Evolutionary conservation across 768 basidiomycete genomes (phyloP), one percentile per base, ranked within the genome.

Genomic region (Tulasnella sp.): DNA sequence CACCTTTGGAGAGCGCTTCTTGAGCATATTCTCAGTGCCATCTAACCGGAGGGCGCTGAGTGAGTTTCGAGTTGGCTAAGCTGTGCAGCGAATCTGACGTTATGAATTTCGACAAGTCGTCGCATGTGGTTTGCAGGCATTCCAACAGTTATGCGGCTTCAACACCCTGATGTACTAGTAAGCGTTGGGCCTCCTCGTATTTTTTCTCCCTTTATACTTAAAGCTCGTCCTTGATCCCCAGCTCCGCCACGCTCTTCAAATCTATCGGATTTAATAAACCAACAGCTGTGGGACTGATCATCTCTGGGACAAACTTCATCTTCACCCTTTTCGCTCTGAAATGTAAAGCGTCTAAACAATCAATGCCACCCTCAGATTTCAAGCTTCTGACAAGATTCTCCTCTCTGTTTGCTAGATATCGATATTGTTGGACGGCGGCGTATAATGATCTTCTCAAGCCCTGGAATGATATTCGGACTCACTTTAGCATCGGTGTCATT

Each of bases 71-170:
- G 15, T 8, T n/a, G n/a, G n/a, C n/a, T n/a, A n/a, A n/a, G n/a
- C 31, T 25, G 29, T 29, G 19, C 15, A 60, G n/a, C n/a, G n/a
- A n/a, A n/a, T n/a, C n/a, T n/a, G 42, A n/a, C n/a, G n/a, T n/a
- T n/a, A 7, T 22, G 46, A n/a, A 7, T 45, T 30, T 38, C 22
- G 50, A 11, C 59, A 87, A n/a, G 84, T 85, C 63, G 75, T 91
- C 12, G 84, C 79, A 9, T 86, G 85, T 66, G 87, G 84, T 45
- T 80, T 90, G 70, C 87, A 90, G 71, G 86, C 84, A 0, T 83
- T 82, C 70, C 88, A 92, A 66, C 88, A 90, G 67, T 75, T 90
- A 0, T 89, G 82, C 62, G 88, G 88, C 1, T 89, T 88, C 74
- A 89, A 90, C 65, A 87, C 87, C 0, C 76, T 88, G 46, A 72